These are phyloP conservation scores for Mikania micrantha DNA, from an alignment of 129 eudicot genomes.

Conservation along the genomic window DNA sequence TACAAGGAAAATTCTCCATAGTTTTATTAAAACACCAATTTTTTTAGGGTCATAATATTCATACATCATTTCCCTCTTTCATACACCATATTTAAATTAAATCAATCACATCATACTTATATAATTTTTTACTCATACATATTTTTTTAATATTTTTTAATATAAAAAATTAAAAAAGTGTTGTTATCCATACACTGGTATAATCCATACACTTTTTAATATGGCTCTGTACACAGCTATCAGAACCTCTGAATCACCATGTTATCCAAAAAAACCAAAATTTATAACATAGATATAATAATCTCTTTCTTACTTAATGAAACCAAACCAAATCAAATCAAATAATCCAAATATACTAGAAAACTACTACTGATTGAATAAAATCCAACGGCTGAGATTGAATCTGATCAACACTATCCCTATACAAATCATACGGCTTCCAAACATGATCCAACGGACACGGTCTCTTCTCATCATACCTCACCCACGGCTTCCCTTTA, in stretches of 20 bases:
- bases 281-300: background rate
- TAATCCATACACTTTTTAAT: conserved; percentile 16
- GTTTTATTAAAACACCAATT: too few species aligned
- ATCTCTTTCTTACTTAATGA: background rate
- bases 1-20: too few species aligned
- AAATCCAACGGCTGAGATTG: conserved; percentile 38
- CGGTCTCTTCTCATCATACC: conserved; percentile 63
- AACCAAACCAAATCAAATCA: conserved; percentile 25
- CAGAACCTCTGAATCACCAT: conserved; percentile 33
- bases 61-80: too few species aligned
- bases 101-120: too few species aligned
- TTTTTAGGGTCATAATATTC: too few species aligned
- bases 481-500: conserved; percentile 91
- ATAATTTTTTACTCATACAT: too few species aligned
- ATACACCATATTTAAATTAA: too few species aligned
- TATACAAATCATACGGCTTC: conserved; percentile 80
- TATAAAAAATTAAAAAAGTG: too few species aligned
- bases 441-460: conserved; percentile 97
- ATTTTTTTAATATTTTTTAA: too few species aligned
- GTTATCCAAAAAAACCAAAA: background rate
- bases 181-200: too few species aligned
- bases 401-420: background rate
- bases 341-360: conserved; percentile 46
- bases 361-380: conserved; percentile 12
- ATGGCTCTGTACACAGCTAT: conserved; percentile 32